Evolutionary conservation across 106 monocot species (phyloP).

Genomic region (Allium sativum): DNA sequence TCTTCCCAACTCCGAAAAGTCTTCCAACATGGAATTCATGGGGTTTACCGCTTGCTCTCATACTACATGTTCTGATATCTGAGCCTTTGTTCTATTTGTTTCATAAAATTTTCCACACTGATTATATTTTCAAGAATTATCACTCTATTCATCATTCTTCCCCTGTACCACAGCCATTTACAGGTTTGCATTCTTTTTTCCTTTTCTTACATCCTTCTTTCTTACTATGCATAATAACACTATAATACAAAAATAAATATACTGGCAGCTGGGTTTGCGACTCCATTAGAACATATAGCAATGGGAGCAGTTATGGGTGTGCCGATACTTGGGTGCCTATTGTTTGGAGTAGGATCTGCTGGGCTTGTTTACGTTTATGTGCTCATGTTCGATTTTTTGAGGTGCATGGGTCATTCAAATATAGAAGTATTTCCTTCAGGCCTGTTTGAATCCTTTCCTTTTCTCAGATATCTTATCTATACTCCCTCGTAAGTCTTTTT

Average conservation of each 20-base stretch:
- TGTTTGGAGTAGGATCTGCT: conserved; percentile 23
- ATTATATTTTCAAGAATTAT: conserved; percentile 36
- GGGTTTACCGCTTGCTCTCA: conserved; percentile 3
- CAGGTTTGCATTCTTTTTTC: conserved; percentile 36
- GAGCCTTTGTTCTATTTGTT: conserved; percentile 20
- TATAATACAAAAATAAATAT: too few species aligned
- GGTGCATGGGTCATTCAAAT: conserved; percentile 42
- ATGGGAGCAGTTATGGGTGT: conserved; percentile 11
- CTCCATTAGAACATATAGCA: conserved; percentile 34
- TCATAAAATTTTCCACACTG: conserved; percentile 54
- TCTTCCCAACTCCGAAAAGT: conserved; percentile 19
- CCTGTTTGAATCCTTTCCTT: conserved; percentile 36
- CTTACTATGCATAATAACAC: not conserved
- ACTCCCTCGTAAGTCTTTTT: conserved; percentile 91
- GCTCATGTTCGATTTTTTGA: conserved; percentile 27
- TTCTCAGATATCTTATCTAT: conserved; percentile 67
- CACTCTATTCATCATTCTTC: conserved; percentile 77
- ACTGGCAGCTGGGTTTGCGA: conserved; percentile 36
- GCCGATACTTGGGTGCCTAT: conserved; percentile 20
- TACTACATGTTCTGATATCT: conserved; percentile 11
- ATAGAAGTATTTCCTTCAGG: conserved; percentile 33
- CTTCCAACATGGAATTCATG: conserved; percentile 40
- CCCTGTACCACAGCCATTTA: conserved; percentile 48
- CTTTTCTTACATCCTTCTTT: too few species aligned
- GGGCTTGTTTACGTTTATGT: conserved; percentile 26